These are phyloP conservation scores for Suhomyces wounanorum DNA, from an alignment of 1,139 yeast species.

Conservation along the genomic window DNA sequence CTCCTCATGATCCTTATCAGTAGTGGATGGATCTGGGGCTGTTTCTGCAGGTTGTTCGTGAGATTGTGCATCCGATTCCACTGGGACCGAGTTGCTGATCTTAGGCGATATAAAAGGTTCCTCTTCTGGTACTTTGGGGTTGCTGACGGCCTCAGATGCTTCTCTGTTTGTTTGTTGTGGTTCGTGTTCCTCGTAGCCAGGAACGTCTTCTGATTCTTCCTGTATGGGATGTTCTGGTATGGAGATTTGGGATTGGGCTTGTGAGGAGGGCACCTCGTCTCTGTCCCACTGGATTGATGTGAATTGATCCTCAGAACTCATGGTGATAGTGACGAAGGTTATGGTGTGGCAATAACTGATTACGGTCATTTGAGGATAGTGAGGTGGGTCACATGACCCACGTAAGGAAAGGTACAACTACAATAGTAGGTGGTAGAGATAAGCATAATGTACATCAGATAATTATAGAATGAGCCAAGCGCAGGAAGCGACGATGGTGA, in stretches of 20 bases:
- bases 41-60: neutral
- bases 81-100: neutral
- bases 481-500: constrained; percentile 62
- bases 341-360: constrained; percentile 7
- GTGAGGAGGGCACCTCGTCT: constrained; percentile 32
- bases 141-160: neutral
- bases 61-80: neutral
- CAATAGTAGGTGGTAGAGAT: neutral
- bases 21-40: neutral
- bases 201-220: constrained; percentile 10
- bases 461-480: constrained; percentile 64
- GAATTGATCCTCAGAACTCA: constrained; percentile 51
- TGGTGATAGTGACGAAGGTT: constrained; percentile 10
- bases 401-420: neutral
- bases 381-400: neutral
- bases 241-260: neutral
- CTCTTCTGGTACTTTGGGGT: neutral
- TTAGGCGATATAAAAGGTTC: neutral
- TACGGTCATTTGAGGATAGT: neutral
- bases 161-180: neutral
- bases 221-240: constrained; percentile 1
- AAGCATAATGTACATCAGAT: neutral
- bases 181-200: constrained; percentile 1
- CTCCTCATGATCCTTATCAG: neutral
- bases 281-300: constrained; percentile 63